Evolutionary conservation across 768 basidiomycete genomes (phyloP).

Genomic region (Coprinopsis marcescibilis): DNA sequence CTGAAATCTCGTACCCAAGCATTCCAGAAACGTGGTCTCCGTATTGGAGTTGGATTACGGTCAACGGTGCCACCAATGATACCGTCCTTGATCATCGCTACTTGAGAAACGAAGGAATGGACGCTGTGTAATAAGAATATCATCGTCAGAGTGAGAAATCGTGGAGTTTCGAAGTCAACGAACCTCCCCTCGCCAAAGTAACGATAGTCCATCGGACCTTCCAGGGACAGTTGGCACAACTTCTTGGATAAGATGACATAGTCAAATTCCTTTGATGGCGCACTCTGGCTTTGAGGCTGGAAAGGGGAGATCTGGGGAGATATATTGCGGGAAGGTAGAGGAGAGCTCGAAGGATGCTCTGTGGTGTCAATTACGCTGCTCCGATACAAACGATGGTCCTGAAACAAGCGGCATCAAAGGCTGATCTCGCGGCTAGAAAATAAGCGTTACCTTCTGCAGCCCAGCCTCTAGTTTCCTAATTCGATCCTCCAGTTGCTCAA

Average conservation of each 20-base stretch:
- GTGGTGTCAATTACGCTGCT: too few relatives aligned
- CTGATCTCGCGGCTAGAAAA: too few relatives aligned
- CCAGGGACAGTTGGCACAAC: slow-evolving; percentile 25
- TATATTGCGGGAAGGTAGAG: too few relatives aligned
- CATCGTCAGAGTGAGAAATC: not conserved
- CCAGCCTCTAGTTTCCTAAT: slow-evolving; percentile 5
- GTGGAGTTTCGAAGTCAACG: not conserved
- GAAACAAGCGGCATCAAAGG: not conserved
- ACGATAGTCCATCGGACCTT: too few relatives aligned
- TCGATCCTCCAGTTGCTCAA: slow-evolving; percentile 22
- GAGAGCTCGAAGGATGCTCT: too few relatives aligned
- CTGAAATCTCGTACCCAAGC: too few relatives aligned
- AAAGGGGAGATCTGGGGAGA: too few relatives aligned
- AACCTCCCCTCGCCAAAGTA: slow-evolving; percentile 39
- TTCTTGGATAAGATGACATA: slow-evolving; percentile 26
- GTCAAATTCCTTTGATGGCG: slow-evolving; percentile 15
- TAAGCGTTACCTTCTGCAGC: not conserved
- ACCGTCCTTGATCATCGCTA: slow-evolving; percentile 30
- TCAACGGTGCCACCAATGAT: not conserved
- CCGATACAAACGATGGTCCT: too few relatives aligned
- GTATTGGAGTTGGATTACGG: too few relatives aligned
- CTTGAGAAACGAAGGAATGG: slow-evolving; percentile 37
- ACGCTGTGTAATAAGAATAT: slow-evolving; percentile 25
- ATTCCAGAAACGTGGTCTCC: slow-evolving; percentile 25
- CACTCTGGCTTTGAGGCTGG: too few relatives aligned